phyloP scores from a whole-genome alignment of 2,329 filamentous ascomycete genomes.

The Penicillium sp. region DNA sequence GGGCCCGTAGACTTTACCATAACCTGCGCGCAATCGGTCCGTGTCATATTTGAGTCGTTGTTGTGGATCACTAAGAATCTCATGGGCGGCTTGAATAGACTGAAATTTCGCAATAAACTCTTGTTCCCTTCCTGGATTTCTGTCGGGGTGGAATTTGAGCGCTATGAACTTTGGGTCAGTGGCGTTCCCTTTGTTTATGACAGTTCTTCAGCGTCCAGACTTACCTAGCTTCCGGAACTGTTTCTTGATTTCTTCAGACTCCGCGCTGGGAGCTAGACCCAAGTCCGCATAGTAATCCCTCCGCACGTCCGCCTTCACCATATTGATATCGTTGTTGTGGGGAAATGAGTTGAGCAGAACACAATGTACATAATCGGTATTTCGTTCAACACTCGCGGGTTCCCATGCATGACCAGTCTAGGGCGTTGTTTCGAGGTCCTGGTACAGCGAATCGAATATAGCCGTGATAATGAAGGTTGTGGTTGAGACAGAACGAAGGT shows the following conservation, averaged over 20 bases:
- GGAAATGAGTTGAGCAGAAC: slow-evolving; percentile 4
- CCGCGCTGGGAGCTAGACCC: slow-evolving; percentile 67
- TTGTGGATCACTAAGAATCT: slow-evolving; percentile 66
- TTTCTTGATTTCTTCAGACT: slow-evolving; percentile 76
- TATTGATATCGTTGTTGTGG: slow-evolving; percentile 41
- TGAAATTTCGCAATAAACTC: slow-evolving; percentile 83
- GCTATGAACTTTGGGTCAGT: slow-evolving; percentile 51
- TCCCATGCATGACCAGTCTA: slow-evolving; percentile 17
- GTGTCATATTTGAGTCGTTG: slow-evolving; percentile 62
- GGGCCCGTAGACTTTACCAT: slow-evolving; percentile 36
- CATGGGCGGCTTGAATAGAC: slow-evolving; percentile 80
- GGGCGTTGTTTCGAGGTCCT: neutral
- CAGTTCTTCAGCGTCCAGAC: slow-evolving; percentile 15
- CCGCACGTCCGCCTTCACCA: slow-evolving; percentile 68
- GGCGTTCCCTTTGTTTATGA: neutral
- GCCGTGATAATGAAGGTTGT: neutral
- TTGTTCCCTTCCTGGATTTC: slow-evolving; percentile 78
- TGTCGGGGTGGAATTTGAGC: slow-evolving; percentile 83
- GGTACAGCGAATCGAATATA: slow-evolving; percentile 3
- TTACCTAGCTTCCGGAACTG: slow-evolving; percentile 80
- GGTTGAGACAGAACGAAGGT: neutral
- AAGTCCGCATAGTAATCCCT: slow-evolving; percentile 86
- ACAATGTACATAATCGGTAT: slow-evolving; percentile 18
- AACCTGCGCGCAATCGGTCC: slow-evolving; percentile 56
- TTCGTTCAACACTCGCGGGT: neutral